Percentiles rank a stretch among this genome's conserved stretches.
phyloP scores from a whole-genome alignment of 305 asterid species.

The Rubia peregrina region DNA sequence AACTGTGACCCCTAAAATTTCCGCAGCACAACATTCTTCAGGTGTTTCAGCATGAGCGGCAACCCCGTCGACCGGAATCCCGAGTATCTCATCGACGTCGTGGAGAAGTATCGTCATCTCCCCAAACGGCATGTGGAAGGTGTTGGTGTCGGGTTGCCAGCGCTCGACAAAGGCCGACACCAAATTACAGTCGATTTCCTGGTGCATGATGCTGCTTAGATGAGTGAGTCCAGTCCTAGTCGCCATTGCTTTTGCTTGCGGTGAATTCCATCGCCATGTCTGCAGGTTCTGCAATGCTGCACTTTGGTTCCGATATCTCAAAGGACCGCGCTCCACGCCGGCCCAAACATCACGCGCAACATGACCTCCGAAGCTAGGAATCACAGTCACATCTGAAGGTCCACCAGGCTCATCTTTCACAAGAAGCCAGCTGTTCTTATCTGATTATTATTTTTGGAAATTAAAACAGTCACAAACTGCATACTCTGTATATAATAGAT shows the following conservation, averaged over 20 bases:
- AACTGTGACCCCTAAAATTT: background rate
- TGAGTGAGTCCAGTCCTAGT: background rate
- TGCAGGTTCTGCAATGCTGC: background rate
- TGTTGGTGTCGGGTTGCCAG: constrained; percentile 1
- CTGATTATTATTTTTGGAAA: background rate
- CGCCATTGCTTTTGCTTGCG: background rate
- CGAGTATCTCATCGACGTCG: background rate
- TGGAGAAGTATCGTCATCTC: constrained; percentile 2
- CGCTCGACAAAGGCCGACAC: background rate
- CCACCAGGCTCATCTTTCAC: background rate
- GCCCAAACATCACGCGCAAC: background rate
- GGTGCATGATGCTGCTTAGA: background rate
- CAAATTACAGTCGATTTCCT: background rate
- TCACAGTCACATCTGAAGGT: background rate
- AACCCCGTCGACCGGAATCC: background rate
- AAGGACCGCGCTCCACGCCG: background rate
- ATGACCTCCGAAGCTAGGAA: background rate
- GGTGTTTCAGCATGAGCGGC: background rate
- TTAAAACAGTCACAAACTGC: no score
- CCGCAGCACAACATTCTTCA: background rate
- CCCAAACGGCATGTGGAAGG: background rate
- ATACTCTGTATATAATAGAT: no score
- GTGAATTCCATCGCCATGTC: background rate
- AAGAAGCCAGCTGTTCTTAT: background rate
- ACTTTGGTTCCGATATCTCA: background rate